phyloP scores from a whole-genome alignment of 495 filamentous ascomycete genomes.

The Penicillium goetzii region DNA sequence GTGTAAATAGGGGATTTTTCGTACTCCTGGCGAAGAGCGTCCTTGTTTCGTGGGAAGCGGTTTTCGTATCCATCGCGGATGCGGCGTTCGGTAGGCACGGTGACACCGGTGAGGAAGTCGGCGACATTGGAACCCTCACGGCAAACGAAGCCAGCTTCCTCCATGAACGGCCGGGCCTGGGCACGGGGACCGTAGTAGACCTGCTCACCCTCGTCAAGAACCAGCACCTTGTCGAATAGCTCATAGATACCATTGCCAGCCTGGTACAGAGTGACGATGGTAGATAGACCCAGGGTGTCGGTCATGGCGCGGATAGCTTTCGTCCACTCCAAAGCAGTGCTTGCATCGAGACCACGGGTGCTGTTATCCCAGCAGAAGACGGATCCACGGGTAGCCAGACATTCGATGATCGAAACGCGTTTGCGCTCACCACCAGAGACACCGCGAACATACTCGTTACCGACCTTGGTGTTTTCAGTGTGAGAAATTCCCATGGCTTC shows the following conservation, averaged over 20 bases:
- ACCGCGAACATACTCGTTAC: constrained; percentile 76
- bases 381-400: constrained; percentile 61
- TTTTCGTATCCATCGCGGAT: constrained; percentile 57
- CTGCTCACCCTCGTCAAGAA: constrained; percentile 66
- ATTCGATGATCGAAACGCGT: constrained; percentile 70
- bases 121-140: constrained; percentile 69
- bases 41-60: constrained; percentile 52
- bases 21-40: constrained; percentile 44
- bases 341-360: constrained; percentile 64
- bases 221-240: constrained; percentile 67
- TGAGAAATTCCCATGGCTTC: constrained; percentile 76
- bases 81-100: constrained; percentile 66
- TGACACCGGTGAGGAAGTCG: constrained; percentile 72
- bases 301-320: constrained; percentile 54
- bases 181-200: constrained; percentile 63
- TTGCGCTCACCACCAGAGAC: constrained; percentile 87
- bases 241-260: constrained; percentile 67
- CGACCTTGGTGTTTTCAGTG: constrained; percentile 79
- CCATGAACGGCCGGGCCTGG: constrained; percentile 68
- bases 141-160: constrained; percentile 66
- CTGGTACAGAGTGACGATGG: constrained; percentile 61
- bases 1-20: constrained; percentile 41
- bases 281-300: constrained; percentile 48
- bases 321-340: constrained; percentile 60
- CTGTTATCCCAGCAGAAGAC: constrained; percentile 67